phyloP scores from a whole-genome alignment of 371 early-diverging fungal genomes.

The Phascolomyces articulosus region DNA sequence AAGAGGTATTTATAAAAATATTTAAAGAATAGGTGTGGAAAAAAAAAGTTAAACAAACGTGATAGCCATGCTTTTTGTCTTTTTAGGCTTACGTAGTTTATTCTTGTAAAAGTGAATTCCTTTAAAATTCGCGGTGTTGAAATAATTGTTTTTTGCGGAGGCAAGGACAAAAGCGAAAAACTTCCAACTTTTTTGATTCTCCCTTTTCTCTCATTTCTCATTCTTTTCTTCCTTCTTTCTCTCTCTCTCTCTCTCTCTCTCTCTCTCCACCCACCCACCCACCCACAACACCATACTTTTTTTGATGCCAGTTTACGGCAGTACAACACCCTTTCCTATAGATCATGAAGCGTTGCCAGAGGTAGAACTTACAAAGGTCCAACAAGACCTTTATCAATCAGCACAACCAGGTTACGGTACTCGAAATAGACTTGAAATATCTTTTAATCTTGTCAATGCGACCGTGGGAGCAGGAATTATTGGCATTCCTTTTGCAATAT shows the following conservation, averaged over 20 bases:
- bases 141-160: too few relatives aligned
- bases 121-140: neutral
- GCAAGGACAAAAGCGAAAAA: too few relatives aligned
- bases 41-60: too few relatives aligned
- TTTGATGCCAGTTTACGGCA: slow-evolving; percentile 14
- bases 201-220: neutral
- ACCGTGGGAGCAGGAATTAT: slow-evolving; percentile 57
- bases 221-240: neutral
- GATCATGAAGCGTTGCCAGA: neutral
- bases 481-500: slow-evolving; percentile 48
- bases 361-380: slow-evolving; percentile 1
- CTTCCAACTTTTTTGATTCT: too few relatives aligned
- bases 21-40: too few relatives aligned
- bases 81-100: too few relatives aligned
- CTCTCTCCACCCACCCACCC: neutral
- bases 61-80: too few relatives aligned
- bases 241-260: neutral
- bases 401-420: slow-evolving; percentile 33
- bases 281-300: slow-evolving; percentile 1
- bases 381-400: slow-evolving; percentile 25
- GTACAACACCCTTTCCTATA: neutral
- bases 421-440: slow-evolving; percentile 21
- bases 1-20: neutral
- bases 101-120: too few relatives aligned
- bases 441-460: slow-evolving; percentile 52